These are phyloP conservation scores for Lasiosphaeria hispida DNA, from an alignment of 495 filamentous ascomycete genomes.

Conservation along the genomic window DNA sequence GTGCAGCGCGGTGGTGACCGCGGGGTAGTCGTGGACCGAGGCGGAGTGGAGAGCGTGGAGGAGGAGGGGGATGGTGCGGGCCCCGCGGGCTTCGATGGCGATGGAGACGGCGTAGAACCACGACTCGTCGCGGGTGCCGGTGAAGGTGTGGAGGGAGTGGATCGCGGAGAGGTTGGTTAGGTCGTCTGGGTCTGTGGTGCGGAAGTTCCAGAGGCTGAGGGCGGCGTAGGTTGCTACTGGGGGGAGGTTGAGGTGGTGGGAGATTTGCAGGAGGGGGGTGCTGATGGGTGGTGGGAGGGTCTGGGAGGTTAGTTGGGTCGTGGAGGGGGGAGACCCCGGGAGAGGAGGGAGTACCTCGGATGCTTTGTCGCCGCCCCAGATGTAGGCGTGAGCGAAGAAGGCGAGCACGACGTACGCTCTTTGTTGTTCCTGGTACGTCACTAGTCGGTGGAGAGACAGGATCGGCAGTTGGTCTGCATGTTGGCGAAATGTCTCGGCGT, in stretches of 20 bases:
- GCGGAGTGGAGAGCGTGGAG: slow-evolving; percentile 71
- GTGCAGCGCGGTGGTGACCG: slow-evolving; percentile 62
- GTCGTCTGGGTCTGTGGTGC: slow-evolving; percentile 31
- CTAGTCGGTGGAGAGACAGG: not conserved
- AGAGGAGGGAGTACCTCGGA: slow-evolving; percentile 27
- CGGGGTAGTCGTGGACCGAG: slow-evolving; percentile 52
- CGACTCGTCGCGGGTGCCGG: slow-evolving; percentile 87
- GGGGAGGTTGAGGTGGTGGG: slow-evolving; percentile 73
- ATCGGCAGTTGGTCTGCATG: slow-evolving; percentile 69
- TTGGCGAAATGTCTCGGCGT: slow-evolving; percentile 62
- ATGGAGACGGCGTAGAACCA: slow-evolving; percentile 97
- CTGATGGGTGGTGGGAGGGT: slow-evolving; percentile 73
- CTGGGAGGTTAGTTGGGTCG: slow-evolving; percentile 17
- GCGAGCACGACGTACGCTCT: slow-evolving; percentile 7
- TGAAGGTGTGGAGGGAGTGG: slow-evolving; percentile 78
- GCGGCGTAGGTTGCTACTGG: slow-evolving; percentile 89
- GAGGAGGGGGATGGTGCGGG: slow-evolving; percentile 75
- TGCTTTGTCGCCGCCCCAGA: slow-evolving; percentile 50
- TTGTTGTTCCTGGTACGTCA: not conserved
- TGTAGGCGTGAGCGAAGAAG: slow-evolving; percentile 12
- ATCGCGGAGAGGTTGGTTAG: slow-evolving; percentile 71
- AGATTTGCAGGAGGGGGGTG: slow-evolving; percentile 73
- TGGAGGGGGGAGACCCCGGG: not conserved
- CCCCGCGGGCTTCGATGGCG: slow-evolving; percentile 88
- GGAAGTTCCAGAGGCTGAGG: slow-evolving; percentile 89